Percentiles rank a stretch among this genome's conserved stretches.
Conservation (phyloP, 345 rosid genomes). For the Brassica cretica region DNA sequence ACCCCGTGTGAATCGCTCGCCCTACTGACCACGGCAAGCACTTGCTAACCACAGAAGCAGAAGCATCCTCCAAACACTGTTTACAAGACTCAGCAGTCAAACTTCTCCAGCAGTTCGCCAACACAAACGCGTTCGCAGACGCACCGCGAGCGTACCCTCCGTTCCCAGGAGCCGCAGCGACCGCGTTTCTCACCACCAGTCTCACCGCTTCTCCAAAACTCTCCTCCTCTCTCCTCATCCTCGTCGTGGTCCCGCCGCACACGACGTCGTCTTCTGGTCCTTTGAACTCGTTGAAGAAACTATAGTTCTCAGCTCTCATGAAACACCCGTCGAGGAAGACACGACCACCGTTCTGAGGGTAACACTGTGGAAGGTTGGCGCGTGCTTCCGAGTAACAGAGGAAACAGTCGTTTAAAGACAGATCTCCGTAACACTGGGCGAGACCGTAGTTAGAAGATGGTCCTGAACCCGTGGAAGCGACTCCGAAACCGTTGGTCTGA, state of each 20-base stretch:
- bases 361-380: constrained; percentile 82
- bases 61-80: constrained; percentile 72
- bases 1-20: constrained; percentile 79
- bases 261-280: constrained; percentile 63
- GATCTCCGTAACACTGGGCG: constrained; percentile 88
- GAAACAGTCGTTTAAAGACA: constrained; percentile 73
- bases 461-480: constrained; percentile 66
- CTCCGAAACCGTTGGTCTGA: constrained; percentile 59
- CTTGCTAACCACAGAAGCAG: constrained; percentile 44
- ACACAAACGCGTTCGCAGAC: constrained; percentile 50
- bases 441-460: constrained; percentile 73
- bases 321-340: constrained; percentile 92
- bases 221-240: not conserved
- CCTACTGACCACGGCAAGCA: constrained; percentile 93
- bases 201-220: constrained; percentile 49
- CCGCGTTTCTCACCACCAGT: constrained; percentile 49
- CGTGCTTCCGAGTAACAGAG: constrained; percentile 91
- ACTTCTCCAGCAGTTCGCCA: constrained; percentile 84
- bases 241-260: constrained; percentile 58
- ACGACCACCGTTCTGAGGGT: constrained; percentile 73
- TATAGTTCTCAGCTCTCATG: constrained; percentile 87
- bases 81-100: constrained; percentile 62
- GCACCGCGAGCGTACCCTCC: constrained; percentile 56
- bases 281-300: constrained; percentile 63
- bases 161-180: constrained; percentile 47